Conservation (phyloP, 2,329 filamentous ascomycete species). For the Colletotrichum eleusines region DNA sequence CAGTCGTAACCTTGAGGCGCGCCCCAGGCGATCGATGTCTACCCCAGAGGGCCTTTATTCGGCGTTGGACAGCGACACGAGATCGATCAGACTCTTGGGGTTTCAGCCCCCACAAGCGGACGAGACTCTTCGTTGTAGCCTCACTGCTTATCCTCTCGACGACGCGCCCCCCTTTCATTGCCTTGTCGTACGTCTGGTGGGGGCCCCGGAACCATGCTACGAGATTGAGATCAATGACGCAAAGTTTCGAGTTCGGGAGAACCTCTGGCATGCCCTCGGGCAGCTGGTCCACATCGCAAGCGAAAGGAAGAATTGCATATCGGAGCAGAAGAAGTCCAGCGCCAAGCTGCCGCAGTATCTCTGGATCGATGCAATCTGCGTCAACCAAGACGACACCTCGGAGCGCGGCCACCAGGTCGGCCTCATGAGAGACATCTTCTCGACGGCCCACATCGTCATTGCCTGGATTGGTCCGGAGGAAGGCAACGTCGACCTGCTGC, state of each 20-base stretch:
- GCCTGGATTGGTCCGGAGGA: conserved; percentile 51
- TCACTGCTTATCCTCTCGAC: neutral
- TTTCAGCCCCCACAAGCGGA: neutral
- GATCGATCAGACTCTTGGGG: conserved; percentile 15
- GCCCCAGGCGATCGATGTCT: neutral
- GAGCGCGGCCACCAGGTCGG: conserved; percentile 54
- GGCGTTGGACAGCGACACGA: neutral
- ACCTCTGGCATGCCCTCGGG: conserved; percentile 17
- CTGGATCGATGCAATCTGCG: conserved; percentile 57
- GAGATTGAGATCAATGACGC: neutral
- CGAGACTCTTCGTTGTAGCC: neutral
- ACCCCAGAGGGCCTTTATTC: neutral
- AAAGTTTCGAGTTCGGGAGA: neutral
- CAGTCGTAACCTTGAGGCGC: neutral
- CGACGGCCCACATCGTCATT: conserved; percentile 49
- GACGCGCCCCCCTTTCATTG: conserved; percentile 42
- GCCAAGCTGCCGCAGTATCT: conserved; percentile 37
- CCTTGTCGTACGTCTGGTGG: conserved; percentile 46
- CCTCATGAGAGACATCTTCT: conserved; percentile 55
- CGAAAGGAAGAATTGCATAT: neutral
- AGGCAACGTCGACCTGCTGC: neutral
- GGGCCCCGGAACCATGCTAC: conserved; percentile 22
- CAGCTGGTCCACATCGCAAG: neutral
- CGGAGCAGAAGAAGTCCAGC: conserved; percentile 7
- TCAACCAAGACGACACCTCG: conserved; percentile 52